Conservation (phyloP, 2,329 filamentous ascomycete species). For the Ophiostoma sp. region DNA sequence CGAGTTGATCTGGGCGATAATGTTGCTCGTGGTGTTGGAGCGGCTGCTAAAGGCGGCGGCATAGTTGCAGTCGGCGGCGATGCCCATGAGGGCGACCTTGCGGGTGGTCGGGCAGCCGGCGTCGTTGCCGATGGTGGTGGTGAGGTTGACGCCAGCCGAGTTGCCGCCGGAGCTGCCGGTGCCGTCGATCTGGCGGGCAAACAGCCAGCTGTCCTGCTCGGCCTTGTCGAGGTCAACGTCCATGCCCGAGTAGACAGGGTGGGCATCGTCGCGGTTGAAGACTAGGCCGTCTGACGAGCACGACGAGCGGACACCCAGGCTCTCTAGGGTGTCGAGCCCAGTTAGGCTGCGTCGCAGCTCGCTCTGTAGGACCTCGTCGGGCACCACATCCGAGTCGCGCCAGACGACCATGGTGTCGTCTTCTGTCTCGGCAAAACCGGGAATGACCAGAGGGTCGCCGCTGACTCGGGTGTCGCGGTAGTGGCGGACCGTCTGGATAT, state of each 20-base stretch:
- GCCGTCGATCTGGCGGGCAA: constrained; percentile 69
- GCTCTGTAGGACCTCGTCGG: constrained; percentile 39
- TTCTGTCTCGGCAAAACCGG: constrained; percentile 36
- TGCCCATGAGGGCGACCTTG: constrained; percentile 83
- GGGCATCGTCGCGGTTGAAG: constrained; percentile 71
- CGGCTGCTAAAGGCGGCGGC: constrained; percentile 63
- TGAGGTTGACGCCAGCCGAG: constrained; percentile 72
- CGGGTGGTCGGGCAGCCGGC: constrained; percentile 83
- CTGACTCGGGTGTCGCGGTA: constrained; percentile 68
- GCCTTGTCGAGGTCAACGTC: constrained; percentile 38
- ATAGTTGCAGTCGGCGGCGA: constrained; percentile 92
- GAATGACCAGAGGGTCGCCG: constrained; percentile 61
- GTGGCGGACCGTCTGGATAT: constrained; percentile 69
- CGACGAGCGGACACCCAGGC: constrained; percentile 27
- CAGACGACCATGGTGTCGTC: constrained; percentile 80
- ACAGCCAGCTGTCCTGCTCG: constrained; percentile 44
- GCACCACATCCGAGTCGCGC: constrained; percentile 77
- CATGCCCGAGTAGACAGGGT: constrained; percentile 57
- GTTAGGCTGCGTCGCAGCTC: constrained; percentile 56
- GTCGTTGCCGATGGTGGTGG: constrained; percentile 71
- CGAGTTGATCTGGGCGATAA: constrained; percentile 78
- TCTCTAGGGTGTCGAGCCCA: background rate
- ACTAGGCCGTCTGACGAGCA: constrained; percentile 71
- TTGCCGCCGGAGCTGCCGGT: constrained; percentile 53
- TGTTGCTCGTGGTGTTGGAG: constrained; percentile 61